A percentile compares a stretch with the other conserved stretches of the same genome.
Evolutionary conservation across 129 eudicot genomes (phyloP).

Genomic region (Chrysanthemum makinoi): DNA sequence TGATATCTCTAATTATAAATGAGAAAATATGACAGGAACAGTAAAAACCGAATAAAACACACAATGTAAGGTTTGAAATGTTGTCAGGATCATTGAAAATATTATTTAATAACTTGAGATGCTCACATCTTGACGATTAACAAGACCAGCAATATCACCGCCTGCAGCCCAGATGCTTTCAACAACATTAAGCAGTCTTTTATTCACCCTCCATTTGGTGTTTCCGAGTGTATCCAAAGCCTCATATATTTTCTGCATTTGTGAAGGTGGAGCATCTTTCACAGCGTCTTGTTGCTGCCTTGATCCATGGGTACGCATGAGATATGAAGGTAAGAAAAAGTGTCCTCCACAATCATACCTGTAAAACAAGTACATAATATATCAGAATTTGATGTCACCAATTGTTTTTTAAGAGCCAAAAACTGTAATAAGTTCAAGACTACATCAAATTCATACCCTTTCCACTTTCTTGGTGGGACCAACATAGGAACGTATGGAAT

Average conservation of each 20-base stretch:
- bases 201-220: constrained; percentile 94
- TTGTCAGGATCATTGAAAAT: constrained; percentile 1
- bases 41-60: neutral
- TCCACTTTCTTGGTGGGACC: constrained; percentile 94
- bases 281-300: constrained; percentile 75
- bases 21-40: constrained; percentile 4
- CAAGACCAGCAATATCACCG: constrained; percentile 81
- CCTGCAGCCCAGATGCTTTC: constrained; percentile 93
- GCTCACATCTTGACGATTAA: constrained; percentile 83
- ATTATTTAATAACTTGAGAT: constrained; percentile 6
- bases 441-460: constrained; percentile 49
- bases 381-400: neutral
- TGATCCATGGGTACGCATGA: constrained; percentile 97
- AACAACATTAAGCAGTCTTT: constrained; percentile 64
- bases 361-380: constrained; percentile 22
- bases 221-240: constrained; percentile 89
- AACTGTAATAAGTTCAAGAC: constrained; percentile 6
- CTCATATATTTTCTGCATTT: constrained; percentile 80
- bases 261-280: constrained; percentile 48
- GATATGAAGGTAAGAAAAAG: constrained; percentile 79
- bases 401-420: neutral
- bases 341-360: constrained; percentile 93
- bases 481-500: constrained; percentile 96
- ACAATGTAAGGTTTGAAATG: neutral
- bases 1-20: neutral